These are phyloP conservation scores for Trametes cubensis DNA, from an alignment of 768 basidiomycete genomes.

Conservation along the genomic window DNA sequence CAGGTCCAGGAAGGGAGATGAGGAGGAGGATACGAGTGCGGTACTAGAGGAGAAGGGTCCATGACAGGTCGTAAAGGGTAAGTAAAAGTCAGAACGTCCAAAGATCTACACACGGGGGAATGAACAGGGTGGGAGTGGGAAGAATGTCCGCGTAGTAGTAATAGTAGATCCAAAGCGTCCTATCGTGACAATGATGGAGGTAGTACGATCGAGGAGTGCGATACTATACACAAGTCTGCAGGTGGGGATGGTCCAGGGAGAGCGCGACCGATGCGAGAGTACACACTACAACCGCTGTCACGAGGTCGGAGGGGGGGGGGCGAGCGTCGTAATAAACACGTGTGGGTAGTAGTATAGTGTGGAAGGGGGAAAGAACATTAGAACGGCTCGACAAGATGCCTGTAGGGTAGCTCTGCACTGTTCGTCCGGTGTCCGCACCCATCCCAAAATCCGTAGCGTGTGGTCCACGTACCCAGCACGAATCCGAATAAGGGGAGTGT, in stretches of 20 bases:
- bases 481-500: neutral
- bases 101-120: conserved; percentile 8
- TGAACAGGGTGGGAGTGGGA: neutral
- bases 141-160: too few relatives aligned
- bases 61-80: conserved; percentile 12
- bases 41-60: neutral
- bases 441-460: neutral
- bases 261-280: neutral
- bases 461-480: too few relatives aligned
- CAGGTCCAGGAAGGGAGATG: neutral
- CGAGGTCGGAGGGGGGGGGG: neutral
- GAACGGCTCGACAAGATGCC: neutral
- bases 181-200: neutral
- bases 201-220: neutral
- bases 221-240: conserved; percentile 2
- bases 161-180: too few relatives aligned
- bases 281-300: neutral
- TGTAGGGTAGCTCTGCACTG: conserved; percentile 13
- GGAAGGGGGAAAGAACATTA: conserved; percentile 7
- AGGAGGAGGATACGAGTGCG: too few relatives aligned
- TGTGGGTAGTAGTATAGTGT: neutral
- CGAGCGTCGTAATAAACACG: conserved; percentile 1
- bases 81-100: conserved; percentile 11
- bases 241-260: neutral
- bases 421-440: conserved; percentile 11